Evolutionary conservation across 164 flowering plant species (phyloP).

Genomic region (Amborella trichopoda): DNA sequence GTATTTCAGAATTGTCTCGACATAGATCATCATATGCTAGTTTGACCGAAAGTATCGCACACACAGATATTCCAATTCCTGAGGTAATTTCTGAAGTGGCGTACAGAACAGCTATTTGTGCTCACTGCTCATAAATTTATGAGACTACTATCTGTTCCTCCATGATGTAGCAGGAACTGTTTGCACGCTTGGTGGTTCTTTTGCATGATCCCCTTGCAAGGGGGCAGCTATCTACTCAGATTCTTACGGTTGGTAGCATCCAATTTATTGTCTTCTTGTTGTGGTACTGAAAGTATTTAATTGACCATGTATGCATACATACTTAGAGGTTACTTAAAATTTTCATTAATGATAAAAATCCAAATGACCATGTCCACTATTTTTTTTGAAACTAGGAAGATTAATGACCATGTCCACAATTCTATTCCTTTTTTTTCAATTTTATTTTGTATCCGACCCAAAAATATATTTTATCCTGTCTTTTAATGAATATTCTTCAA

Average conservation of each 20-base stretch:
- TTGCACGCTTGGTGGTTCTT: constrained; percentile 87
- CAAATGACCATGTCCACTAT: too few species aligned
- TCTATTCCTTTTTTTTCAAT: too few species aligned
- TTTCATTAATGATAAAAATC: too few species aligned
- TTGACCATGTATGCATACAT: too few species aligned
- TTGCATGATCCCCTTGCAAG: constrained; percentile 86
- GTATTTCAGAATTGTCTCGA: constrained; percentile 82
- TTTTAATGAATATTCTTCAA: too few species aligned
- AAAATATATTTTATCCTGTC: too few species aligned
- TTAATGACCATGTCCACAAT: too few species aligned
- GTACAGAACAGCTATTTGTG: background rate
- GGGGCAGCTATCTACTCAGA: constrained; percentile 78
- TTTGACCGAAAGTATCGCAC: constrained; percentile 58
- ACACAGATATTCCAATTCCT: constrained; percentile 69
- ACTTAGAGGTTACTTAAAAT: too few species aligned
- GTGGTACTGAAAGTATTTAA: too few species aligned
- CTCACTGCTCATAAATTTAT: background rate
- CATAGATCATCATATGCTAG: constrained; percentile 36
- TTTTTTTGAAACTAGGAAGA: too few species aligned
- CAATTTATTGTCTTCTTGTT: constrained; percentile 1
- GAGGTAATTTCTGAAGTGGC: constrained; percentile 40
- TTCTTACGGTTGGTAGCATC: constrained; percentile 41
- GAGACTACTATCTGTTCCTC: background rate
- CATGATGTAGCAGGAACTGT: constrained; percentile 54
- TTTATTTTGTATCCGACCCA: too few species aligned